Evolutionary conservation across 805 yeast species (phyloP).

Genomic region (Debaryomyces hansenii): DNA sequence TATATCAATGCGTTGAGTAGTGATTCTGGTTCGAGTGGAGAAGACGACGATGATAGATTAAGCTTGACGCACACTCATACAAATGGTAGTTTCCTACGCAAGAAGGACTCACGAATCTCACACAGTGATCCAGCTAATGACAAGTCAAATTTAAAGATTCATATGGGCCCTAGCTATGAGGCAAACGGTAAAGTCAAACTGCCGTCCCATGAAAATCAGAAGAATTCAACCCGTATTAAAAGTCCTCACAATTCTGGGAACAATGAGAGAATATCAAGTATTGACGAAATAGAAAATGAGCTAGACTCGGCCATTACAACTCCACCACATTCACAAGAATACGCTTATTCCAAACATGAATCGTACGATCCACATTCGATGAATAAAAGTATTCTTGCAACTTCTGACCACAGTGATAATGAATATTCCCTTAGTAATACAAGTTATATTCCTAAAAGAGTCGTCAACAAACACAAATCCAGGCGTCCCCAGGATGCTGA

Average conservation of each 20-base stretch:
- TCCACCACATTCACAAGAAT: conserved; percentile 32
- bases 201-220: not conserved
- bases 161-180: not conserved
- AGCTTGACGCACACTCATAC: conserved; percentile 8
- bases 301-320: conserved; percentile 31
- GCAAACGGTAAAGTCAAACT: not conserved
- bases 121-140: not conserved
- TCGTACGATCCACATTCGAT: not conserved
- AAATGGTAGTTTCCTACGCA: not conserved
- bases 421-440: not conserved
- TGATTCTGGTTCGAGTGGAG: conserved; percentile 6
- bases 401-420: not conserved
- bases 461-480: not conserved
- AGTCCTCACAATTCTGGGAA: not conserved
- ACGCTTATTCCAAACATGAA: conserved; percentile 4
- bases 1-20: conserved; percentile 2
- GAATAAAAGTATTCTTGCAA: not conserved
- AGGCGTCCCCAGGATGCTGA: not conserved
- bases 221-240: not conserved
- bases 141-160: not conserved
- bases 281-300: conserved; percentile 2
- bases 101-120: not conserved
- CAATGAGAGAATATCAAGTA: not conserved
- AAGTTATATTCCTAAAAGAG: conserved; percentile 13
- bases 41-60: conserved; percentile 14